Percentiles rank a stretch among this genome's conserved stretches.
Evolutionary conservation across 2,329 filamentous ascomycete genomes (phyloP).

Genomic region (Alternaria gansuensis): DNA sequence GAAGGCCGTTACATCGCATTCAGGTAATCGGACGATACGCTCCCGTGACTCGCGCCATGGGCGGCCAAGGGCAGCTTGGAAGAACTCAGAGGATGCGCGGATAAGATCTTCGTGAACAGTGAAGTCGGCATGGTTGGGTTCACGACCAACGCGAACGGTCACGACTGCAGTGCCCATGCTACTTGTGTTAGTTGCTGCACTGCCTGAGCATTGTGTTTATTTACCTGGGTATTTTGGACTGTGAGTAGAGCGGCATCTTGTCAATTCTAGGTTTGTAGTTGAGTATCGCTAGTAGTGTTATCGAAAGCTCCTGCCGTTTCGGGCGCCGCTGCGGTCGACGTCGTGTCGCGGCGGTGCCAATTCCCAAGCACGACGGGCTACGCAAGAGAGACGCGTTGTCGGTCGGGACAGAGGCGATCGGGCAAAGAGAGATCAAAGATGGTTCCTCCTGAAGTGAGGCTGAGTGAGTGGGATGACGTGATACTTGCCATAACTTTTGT

Average conservation of each 20-base stretch:
- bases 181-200: not conserved
- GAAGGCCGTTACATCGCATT: not conserved
- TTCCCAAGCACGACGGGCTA: not conserved
- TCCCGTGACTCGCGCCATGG: conserved; percentile 24
- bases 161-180: not conserved
- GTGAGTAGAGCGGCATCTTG: not conserved
- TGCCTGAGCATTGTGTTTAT: not conserved
- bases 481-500: not conserved
- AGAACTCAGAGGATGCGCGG: conserved; percentile 17
- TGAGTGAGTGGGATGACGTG: not conserved
- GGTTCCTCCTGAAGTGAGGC: too few species aligned
- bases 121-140: conserved; percentile 6
- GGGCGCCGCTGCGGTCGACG: not conserved
- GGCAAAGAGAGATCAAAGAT: too few species aligned
- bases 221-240: not conserved
- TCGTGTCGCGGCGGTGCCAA: not conserved
- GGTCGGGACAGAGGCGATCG: not conserved
- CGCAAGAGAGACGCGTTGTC: not conserved
- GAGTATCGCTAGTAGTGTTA: not conserved
- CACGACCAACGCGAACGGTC: not conserved
- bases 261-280: not conserved
- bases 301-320: not conserved
- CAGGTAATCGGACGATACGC: not conserved
- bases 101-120: conserved; percentile 18
- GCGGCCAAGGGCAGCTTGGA: conserved; percentile 14